Conservation (phyloP, 805 yeast genomes). For the Wickerhamomyces strasburgensis region DNA sequence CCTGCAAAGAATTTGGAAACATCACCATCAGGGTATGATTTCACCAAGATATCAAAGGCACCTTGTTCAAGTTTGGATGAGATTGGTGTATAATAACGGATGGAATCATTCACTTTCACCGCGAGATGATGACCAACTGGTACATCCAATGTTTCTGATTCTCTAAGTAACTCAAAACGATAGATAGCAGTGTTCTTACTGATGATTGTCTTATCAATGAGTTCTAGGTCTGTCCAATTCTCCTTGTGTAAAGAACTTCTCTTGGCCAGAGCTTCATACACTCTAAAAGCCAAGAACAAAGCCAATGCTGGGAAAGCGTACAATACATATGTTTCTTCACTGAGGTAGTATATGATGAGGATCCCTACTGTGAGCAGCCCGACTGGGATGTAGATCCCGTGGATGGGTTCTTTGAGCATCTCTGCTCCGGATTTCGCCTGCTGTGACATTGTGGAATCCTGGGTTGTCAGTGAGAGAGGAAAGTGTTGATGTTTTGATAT, state of each 20-base stretch:
- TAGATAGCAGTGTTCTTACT: slow-evolving; percentile 69
- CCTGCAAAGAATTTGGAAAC: slow-evolving; percentile 65
- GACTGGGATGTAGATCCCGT: slow-evolving; percentile 70
- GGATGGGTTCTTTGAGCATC: slow-evolving; percentile 63
- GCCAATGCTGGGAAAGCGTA: slow-evolving; percentile 34
- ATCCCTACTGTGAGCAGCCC: slow-evolving; percentile 58
- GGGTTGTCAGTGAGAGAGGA: too few relatives aligned
- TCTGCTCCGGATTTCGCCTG: slow-evolving; percentile 38
- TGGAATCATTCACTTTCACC: slow-evolving; percentile 39
- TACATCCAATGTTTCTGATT: slow-evolving; percentile 55
- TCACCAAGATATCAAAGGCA: slow-evolving; percentile 69
- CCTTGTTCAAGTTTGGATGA: slow-evolving; percentile 67
- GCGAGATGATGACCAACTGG: slow-evolving; percentile 78
- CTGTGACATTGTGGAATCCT: slow-evolving; percentile 9
- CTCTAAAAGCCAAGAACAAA: slow-evolving; percentile 33
- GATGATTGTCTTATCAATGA: slow-evolving; percentile 68
- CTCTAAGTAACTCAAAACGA: slow-evolving; percentile 59
- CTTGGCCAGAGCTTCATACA: slow-evolving; percentile 31
- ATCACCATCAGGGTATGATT: slow-evolving; percentile 67
- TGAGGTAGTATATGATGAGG: slow-evolving; percentile 39
- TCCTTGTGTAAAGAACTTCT: slow-evolving; percentile 43
- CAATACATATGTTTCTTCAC: slow-evolving; percentile 38
- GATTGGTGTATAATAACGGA: slow-evolving; percentile 74
- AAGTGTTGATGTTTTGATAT: too few relatives aligned
- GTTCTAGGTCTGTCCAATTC: slow-evolving; percentile 61